Conservation (phyloP, 345 rosid species). For the Syzygium aromaticum region DNA sequence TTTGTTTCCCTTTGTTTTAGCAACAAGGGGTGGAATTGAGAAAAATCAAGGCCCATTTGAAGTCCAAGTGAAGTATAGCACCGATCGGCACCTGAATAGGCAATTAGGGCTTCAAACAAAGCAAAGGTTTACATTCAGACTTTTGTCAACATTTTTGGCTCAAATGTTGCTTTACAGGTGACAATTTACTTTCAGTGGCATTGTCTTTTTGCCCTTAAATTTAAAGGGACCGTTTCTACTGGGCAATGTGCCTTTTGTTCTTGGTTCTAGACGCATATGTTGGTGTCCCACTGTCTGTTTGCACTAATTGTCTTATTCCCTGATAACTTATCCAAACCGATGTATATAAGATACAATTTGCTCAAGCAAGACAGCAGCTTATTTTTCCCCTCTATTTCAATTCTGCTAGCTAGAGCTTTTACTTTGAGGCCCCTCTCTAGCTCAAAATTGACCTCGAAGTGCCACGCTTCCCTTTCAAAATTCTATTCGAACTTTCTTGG, state of each 20-base stretch:
- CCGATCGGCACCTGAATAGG: neutral
- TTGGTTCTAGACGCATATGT: neutral
- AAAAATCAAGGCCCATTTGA: conserved; percentile 27
- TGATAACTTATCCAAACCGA: neutral
- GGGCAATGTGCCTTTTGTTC: neutral
- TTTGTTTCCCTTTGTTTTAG: conserved; percentile 20
- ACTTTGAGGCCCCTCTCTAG: neutral
- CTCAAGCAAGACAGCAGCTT: neutral
- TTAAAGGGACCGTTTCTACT: neutral
- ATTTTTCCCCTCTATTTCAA: neutral
- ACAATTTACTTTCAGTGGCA: neutral
- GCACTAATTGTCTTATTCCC: neutral
- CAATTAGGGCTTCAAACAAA: neutral
- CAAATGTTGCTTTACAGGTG: neutral
- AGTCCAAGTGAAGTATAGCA: conserved; percentile 23
- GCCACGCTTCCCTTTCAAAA: neutral
- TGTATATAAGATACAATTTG: neutral
- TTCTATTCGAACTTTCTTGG: neutral
- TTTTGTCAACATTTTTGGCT: neutral
- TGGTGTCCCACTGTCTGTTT: neutral
- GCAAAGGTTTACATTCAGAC: neutral
- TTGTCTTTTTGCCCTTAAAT: neutral
- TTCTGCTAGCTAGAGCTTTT: neutral
- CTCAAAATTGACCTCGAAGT: neutral
- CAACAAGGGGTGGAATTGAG: conserved; percentile 43